Evolutionary conservation across 768 basidiomycete genomes (phyloP), one percentile per base, ranked within the genome.

Genomic region (Boletus bicolor): DNA sequence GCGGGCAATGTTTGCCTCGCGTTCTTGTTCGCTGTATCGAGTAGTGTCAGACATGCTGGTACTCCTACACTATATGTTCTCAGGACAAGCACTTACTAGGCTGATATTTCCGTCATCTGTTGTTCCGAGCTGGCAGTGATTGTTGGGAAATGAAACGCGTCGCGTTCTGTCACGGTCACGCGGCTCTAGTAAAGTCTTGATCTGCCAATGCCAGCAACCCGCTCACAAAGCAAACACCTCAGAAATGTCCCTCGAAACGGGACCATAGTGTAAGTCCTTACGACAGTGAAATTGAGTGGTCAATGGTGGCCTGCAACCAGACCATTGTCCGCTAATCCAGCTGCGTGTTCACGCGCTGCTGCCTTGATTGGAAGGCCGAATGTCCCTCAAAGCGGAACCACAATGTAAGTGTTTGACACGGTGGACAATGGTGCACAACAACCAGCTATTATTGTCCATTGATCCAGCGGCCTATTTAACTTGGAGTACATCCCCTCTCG

Each of bases 1-100:
- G 49, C 87, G 81, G 12, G 87, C 89, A 44, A 93, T 91, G 63
- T 91, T 93, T 9, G 83, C 85, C 67, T 89, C 84, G 19, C 91
- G 84, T 61, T 91, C 86, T 21, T 79, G 73, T 72, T 91, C 91
- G 42, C 82, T 83, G 53, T 41, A 36, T 17, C 0, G 4, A 30
- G 14, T 12, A 9, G 14, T 12, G 26, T 60, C 37, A 41, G 43
- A 46, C 34, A 5, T 10, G 3, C 17, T 19, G 5, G 17, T 15
- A 12, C 28, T 39, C 28, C n/a, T 42, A 43, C 17, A 38, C n/a
- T 21, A 39, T 26, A 32, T 19, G 17, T 24, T 17, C 6, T 6
- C 21, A 5, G 19, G 24, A 32, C 30, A 9, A 4, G 28, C n/a
- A 61, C 80, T 70, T 61, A 82, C 81, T 83, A 82, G 72, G 80